Evolutionary conservation across 345 rosid species (phyloP).

Genomic region (Gossypium ekmanianum): DNA sequence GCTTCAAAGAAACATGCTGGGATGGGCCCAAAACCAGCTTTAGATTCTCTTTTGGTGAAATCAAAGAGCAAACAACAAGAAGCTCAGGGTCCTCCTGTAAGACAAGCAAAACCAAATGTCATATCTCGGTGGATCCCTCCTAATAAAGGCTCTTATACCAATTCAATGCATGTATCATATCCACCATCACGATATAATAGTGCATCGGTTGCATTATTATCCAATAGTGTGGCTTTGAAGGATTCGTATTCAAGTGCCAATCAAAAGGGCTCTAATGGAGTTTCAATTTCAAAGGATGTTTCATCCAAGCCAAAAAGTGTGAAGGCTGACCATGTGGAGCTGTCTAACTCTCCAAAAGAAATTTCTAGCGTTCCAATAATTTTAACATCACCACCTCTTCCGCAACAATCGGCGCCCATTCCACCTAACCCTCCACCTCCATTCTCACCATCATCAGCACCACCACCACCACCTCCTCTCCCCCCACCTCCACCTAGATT

Average conservation of each 20-base stretch:
- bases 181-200: constrained; percentile 78
- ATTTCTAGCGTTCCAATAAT: constrained; percentile 34
- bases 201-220: constrained; percentile 72
- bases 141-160: constrained; percentile 70
- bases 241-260: constrained; percentile 39
- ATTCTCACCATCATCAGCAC: constrained; percentile 19
- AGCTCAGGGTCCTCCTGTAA: constrained; percentile 45
- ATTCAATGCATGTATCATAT: constrained; percentile 76
- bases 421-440: constrained; percentile 26
- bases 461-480: constrained; percentile 17
- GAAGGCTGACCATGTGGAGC: constrained; percentile 29
- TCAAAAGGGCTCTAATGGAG: constrained; percentile 32
- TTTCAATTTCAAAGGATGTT: constrained; percentile 37
- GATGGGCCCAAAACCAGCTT: constrained; percentile 39
- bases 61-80: constrained; percentile 66
- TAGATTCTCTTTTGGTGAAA: constrained; percentile 45
- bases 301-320: constrained; percentile 13
- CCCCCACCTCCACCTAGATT: constrained; percentile 30
- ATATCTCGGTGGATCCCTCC: constrained; percentile 84
- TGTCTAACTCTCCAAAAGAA: constrained; percentile 32
- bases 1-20: constrained; percentile 45
- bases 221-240: constrained; percentile 43
- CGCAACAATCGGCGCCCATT: constrained; percentile 27
- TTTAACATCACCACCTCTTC: constrained; percentile 29
- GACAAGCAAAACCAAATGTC: constrained; percentile 69